Evolutionary conservation across 2,329 filamentous ascomycete genomes (phyloP).

Genomic region (Colletotrichum sp.): DNA sequence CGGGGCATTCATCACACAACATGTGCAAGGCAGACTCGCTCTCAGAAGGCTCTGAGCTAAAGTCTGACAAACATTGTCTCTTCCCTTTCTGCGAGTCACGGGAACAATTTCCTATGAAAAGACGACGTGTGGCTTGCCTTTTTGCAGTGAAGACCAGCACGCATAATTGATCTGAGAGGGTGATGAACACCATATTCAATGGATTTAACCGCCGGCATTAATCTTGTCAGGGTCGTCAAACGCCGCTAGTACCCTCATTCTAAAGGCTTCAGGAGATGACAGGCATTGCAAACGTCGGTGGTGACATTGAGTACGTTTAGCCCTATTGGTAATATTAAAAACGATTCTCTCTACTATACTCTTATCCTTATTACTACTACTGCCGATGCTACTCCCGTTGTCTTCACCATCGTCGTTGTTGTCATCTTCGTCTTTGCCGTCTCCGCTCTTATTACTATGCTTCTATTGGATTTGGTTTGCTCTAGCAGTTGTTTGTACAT

Average conservation of each 20-base stretch:
- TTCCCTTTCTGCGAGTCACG: background rate
- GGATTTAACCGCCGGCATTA: background rate
- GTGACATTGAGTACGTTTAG: background rate
- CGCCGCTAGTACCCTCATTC: background rate
- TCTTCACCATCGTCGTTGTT: too few species aligned
- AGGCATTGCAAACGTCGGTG: background rate
- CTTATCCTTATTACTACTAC: too few species aligned
- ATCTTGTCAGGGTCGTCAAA: background rate
- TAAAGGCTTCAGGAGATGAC: background rate
- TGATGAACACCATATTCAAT: background rate
- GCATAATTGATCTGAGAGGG: background rate
- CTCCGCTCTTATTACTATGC: too few species aligned
- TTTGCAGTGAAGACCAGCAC: background rate
- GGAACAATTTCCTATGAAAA: background rate
- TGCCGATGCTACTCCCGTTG: too few species aligned
- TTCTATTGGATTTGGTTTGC: background rate
- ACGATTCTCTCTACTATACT: too few species aligned
- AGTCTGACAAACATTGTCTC: background rate
- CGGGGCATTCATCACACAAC: background rate
- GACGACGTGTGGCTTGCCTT: background rate
- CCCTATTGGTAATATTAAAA: too few species aligned
- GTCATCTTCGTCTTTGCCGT: too few species aligned
- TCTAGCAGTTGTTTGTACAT: background rate
- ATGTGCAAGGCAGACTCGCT: background rate
- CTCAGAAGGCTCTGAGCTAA: background rate